Evolutionary conservation across 106 monocot genomes (phyloP).

Genomic region (Allium fistulosum): DNA sequence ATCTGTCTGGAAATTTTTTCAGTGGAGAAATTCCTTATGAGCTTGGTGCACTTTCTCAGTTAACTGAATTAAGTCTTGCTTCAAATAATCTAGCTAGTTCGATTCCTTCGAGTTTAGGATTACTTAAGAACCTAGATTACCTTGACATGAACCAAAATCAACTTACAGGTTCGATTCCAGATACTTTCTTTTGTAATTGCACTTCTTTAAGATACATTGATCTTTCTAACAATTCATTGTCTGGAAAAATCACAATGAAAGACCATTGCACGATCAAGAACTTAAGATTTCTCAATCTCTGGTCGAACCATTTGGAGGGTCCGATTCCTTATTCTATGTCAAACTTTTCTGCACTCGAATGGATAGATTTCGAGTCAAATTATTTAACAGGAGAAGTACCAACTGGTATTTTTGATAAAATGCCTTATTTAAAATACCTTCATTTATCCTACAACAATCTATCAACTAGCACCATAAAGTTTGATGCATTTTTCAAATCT

Average conservation of each 20-base stretch:
- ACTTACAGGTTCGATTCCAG: slow-evolving; percentile 41
- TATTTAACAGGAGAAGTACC: slow-evolving; percentile 49
- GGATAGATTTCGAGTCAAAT: slow-evolving; percentile 65
- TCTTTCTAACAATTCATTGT: slow-evolving; percentile 70
- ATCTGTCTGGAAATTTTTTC: slow-evolving; percentile 53
- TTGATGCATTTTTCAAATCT: slow-evolving; percentile 47
- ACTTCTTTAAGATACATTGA: slow-evolving; percentile 54
- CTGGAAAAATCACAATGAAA: slow-evolving; percentile 34
- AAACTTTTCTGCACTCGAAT: slow-evolving; percentile 41
- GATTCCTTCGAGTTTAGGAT: slow-evolving; percentile 44
- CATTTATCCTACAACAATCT: slow-evolving; percentile 67
- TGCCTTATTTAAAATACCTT: slow-evolving; percentile 36
- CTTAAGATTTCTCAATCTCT: slow-evolving; percentile 45
- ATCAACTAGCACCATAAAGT: slow-evolving; percentile 16
- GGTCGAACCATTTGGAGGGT: slow-evolving; percentile 55
- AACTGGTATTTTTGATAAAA: slow-evolving; percentile 28
- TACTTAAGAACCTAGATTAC: slow-evolving; percentile 34
- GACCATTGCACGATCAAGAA: slow-evolving; percentile 25
- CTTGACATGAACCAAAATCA: slow-evolving; percentile 53
- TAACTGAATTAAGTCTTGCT: slow-evolving; percentile 49
- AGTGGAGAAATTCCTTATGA: slow-evolving; percentile 37
- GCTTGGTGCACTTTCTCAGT: slow-evolving; percentile 30
- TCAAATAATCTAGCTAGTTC: slow-evolving; percentile 42
- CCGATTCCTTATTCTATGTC: slow-evolving; percentile 39
- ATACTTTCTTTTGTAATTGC: slow-evolving; percentile 53